Base-by-base conservation (phyloP, 2,329 filamentous ascomycete genomes). In the Colletotrichum caudatum region DNA sequence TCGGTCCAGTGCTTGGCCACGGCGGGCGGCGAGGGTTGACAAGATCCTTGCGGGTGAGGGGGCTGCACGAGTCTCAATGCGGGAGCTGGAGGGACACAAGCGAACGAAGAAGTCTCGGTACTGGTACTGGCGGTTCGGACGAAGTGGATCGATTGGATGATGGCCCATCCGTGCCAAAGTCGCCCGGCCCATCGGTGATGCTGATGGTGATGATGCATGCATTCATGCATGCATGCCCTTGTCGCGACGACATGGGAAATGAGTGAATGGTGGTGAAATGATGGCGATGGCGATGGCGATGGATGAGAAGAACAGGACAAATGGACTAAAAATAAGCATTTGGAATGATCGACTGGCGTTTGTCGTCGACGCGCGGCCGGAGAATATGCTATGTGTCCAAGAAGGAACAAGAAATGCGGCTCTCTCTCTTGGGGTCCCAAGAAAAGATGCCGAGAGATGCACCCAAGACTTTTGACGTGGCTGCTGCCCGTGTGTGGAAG, bases 381-480 rank as follows among this genome's bases (percentile, higher is more conserved):
- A 37, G 58, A 68, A 59, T 59, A 63, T 9, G 69, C 53, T 59
- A 63, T 9, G 69, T 46, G 51, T 57, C 69, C 53, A 64, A 63
- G 61, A 44, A 59, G 46, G 39, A 39, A 59, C 69, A 64, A 69
- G 65, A 72, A 50, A 70, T 72, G 60, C 61, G 69, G 69, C 66
- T 72, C 69, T 51, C 69, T 51, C 5, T 29, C 29, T 20, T 16
- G 23, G 14, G 16, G 39, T 26, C 9, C 64, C 64, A 63, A 46
- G 59, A 62, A 51, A 58, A 44, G 51, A 62, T 46, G 64, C 41
- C 64, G 53, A 58, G 69, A 68, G 46, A 68, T 67, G 64, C 64
- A 54, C 23, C 69, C 65, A 69, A 72, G 65, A 72, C 61, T 51
- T 48, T 50, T 51, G 26, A 53, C 50, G 18, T 35, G 18, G 8